Evolutionary conservation across 169 alveolate genomes (phyloP), one percentile per base, ranked within the genome.

Genomic region (Plasmodium vinckei): DNA sequence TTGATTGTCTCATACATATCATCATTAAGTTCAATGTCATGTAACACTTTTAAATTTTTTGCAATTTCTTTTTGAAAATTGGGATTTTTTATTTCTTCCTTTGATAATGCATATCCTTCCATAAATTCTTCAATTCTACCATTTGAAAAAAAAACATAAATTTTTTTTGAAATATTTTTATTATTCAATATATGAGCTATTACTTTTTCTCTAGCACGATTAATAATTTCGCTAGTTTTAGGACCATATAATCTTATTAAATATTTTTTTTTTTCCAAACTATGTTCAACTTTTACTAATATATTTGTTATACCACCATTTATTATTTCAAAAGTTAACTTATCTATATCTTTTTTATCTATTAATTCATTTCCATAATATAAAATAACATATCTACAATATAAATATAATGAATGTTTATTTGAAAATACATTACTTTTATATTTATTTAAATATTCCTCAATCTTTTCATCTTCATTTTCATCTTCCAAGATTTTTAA

Each of bases 51-150:
- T 56, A 94, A 47, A 25, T 89, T 87, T 53, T 71, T 54, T 9
- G 96, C 95, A 73, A 94, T 94, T 54, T 68, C 54, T 27, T 87
- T 87, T 70, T 61, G 91, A 59, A 72, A 92, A 2, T 33, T 89
- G 23, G 54, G 67, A 70, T 87, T 61, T 46, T 77, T 63, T 53
- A 94, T 72, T 19, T 94, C 94, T 19, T 89, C 94, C 19, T 71
- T 77, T n/a, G 95, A 70, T 6, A 94, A 21, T 5, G 87, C 92
- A 46, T 88, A 65, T 0, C 96, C 96, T 15, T 89, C 94, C 67
- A 92, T 73, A 93, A 93, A 94, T 67, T 94, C 95, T 91, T 94
- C 96, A 21, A 94, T 92, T 79, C 96, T 93, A 1, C 94, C 92
- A 71, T 92, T 69, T 6, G 82, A 54, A 77, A 94, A 92, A 72